Conservation (phyloP, 164 flowering plant genomes). For the Pachysandra terminalis region DNA sequence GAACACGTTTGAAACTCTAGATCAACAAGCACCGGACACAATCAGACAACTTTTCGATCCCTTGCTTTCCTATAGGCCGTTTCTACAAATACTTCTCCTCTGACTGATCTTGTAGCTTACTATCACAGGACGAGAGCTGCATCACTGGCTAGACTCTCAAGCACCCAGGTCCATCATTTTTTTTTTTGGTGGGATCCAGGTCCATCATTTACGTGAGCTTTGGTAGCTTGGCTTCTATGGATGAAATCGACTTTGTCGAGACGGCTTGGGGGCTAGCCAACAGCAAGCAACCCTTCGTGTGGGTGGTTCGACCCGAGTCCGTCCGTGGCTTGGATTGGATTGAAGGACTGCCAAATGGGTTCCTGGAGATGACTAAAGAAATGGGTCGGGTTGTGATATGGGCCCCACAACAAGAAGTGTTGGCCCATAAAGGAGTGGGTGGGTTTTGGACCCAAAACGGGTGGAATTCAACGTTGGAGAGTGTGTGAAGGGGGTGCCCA, state of each 20-base stretch:
- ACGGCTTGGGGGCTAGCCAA: too few species aligned
- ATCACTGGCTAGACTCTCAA: slow-evolving; percentile 48
- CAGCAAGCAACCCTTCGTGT: too few species aligned
- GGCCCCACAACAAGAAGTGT: slow-evolving; percentile 37
- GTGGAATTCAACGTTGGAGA: too few species aligned
- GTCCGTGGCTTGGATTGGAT: slow-evolving; percentile 19
- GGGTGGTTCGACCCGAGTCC: too few species aligned
- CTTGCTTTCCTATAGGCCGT: slow-evolving; percentile 41
- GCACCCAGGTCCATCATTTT: slow-evolving; percentile 32
- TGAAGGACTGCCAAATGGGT: slow-evolving; percentile 20
- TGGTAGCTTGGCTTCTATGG: too few species aligned
- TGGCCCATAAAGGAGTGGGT: too few species aligned
- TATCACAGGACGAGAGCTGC: too few species aligned
- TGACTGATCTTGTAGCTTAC: slow-evolving; percentile 26
- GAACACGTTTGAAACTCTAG: slow-evolving; percentile 39
- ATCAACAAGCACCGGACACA: slow-evolving; percentile 12
- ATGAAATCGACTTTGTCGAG: too few species aligned
- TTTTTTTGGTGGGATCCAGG: too few species aligned
- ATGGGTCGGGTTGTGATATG: slow-evolving; percentile 32
- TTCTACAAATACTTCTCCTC: slow-evolving; percentile 30
- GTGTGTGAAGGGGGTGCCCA: too few species aligned
- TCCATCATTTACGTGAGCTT: too few species aligned
- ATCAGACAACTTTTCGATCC: slow-evolving; percentile 9
- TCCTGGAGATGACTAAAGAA: slow-evolving; percentile 11
- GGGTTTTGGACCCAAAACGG: too few species aligned